Percentiles rank a stretch among this genome's conserved stretches.
phyloP scores from a whole-genome alignment of 306 rosid genomes.

The Malus fusca region DNA sequence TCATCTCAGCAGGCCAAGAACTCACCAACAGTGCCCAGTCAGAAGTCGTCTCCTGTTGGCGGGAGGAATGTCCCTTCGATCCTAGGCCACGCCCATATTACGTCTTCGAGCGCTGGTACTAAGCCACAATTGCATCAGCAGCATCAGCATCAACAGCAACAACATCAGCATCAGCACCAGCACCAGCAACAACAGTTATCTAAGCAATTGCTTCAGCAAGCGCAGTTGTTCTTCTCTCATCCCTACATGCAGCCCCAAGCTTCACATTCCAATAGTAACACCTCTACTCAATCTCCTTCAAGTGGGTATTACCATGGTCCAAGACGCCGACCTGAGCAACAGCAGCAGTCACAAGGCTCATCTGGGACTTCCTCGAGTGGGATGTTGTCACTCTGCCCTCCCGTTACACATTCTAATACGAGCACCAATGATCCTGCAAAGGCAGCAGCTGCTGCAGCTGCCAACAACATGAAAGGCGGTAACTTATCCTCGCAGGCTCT shows the following conservation, averaged over 20 bases:
- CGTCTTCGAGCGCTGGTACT: slow-evolving; percentile 37
- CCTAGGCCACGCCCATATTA: slow-evolving; percentile 56
- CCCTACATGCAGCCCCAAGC: slow-evolving; percentile 47
- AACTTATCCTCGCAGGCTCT: slow-evolving; percentile 48
- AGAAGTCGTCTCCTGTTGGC: slow-evolving; percentile 80
- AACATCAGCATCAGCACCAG: slow-evolving; percentile 5
- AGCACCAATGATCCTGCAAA: slow-evolving; percentile 46
- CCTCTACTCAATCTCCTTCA: slow-evolving; percentile 36
- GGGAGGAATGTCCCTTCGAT: slow-evolving; percentile 70
- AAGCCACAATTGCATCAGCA: slow-evolving; percentile 38
- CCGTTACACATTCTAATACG: slow-evolving; percentile 23
- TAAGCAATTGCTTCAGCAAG: slow-evolving; percentile 58
- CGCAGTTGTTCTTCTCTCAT: slow-evolving; percentile 49
- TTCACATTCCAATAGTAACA: slow-evolving; percentile 46
- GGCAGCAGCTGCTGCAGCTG: slow-evolving; percentile 35
- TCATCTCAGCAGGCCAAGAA: slow-evolving; percentile 69
- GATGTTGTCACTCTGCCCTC: slow-evolving; percentile 42
- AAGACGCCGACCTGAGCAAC: slow-evolving; percentile 61
- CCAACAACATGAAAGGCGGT: slow-evolving; percentile 50
- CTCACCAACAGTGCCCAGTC: slow-evolving; percentile 34
- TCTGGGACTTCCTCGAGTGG: slow-evolving; percentile 53
- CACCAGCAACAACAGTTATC: slow-evolving; percentile 28
- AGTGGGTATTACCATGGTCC: slow-evolving; percentile 40
- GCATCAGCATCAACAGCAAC: slow-evolving; percentile 26
- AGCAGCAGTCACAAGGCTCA: slow-evolving; percentile 49